A percentile compares a stretch with the other conserved stretches of the same genome.
Conservation (phyloP, 352 stramenopile species). For the Aphanomyces astaci region DNA sequence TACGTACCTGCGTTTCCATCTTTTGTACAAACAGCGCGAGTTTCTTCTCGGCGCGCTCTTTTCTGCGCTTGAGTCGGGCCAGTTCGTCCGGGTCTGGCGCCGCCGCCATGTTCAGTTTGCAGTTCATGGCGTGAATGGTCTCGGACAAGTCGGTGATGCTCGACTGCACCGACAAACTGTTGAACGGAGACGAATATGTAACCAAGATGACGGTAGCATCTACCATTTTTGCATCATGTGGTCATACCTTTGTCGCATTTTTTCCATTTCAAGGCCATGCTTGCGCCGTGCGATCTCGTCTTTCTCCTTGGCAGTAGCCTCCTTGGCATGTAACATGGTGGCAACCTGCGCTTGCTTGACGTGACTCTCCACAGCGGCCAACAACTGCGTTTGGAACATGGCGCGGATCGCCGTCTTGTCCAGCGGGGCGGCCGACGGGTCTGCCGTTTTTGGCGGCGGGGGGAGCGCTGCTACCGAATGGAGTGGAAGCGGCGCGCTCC, state of each 20-base stretch:
- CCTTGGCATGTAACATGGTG: slow-evolving; percentile 56
- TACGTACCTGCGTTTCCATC: slow-evolving; percentile 16
- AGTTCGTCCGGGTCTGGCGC: slow-evolving; percentile 54
- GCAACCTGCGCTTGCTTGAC: slow-evolving; percentile 48
- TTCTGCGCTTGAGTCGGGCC: slow-evolving; percentile 57
- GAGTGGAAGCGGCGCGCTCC: background rate
- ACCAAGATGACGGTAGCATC: too few relatives aligned
- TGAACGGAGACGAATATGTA: too few relatives aligned
- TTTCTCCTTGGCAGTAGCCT: slow-evolving; percentile 47
- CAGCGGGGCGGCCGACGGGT: background rate
- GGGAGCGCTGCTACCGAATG: background rate
- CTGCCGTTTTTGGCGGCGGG: slow-evolving; percentile 5
- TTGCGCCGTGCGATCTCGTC: slow-evolving; percentile 45
- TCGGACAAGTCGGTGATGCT: slow-evolving; percentile 67
- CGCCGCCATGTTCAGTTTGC: slow-evolving; percentile 49
- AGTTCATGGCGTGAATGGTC: slow-evolving; percentile 48
- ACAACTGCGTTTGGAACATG: slow-evolving; percentile 17
- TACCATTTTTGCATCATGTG: too few relatives aligned
- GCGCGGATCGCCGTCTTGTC: slow-evolving; percentile 5
- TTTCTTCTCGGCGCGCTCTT: slow-evolving; percentile 58
- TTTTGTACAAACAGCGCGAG: slow-evolving; percentile 29
- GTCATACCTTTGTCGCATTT: slow-evolving; percentile 59
- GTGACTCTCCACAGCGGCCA: slow-evolving; percentile 40
- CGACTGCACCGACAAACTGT: slow-evolving; percentile 48
- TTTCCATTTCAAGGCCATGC: slow-evolving; percentile 76